These are phyloP conservation scores for Paraphoma chrysanthemicola DNA, from an alignment of 2,329 filamentous ascomycete genomes.

Conservation along the genomic window DNA sequence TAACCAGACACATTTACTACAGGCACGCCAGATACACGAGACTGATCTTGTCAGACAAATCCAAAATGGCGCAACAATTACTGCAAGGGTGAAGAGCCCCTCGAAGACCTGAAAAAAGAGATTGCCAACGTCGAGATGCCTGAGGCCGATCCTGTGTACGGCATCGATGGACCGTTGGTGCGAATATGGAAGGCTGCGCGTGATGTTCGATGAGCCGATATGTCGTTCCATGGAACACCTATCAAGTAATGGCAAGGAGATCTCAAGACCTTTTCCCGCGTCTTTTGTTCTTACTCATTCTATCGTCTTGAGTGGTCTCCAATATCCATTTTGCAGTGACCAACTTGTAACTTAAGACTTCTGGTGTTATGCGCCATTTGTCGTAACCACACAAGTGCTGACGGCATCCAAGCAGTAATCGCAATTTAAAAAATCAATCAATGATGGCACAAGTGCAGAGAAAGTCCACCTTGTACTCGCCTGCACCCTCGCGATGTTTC, in stretches of 20 bases:
- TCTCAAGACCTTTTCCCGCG: too few species aligned
- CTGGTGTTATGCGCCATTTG: too few species aligned
- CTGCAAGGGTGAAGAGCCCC: slow-evolving; percentile 6
- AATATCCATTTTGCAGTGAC: too few species aligned
- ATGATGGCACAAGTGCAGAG: too few species aligned
- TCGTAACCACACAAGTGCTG: too few species aligned
- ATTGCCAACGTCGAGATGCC: slow-evolving; percentile 8
- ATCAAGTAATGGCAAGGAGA: background rate
- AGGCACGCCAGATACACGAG: background rate
- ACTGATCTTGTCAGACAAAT: slow-evolving; percentile 1
- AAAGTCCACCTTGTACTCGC: background rate
- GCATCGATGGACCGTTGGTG: slow-evolving; percentile 3
- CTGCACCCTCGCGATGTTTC: background rate
- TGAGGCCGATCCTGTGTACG: slow-evolving; percentile 10
- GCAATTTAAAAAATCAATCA: too few species aligned
- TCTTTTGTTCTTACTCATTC: too few species aligned
- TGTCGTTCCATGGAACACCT: too few species aligned
- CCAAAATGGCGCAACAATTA: slow-evolving; percentile 16
- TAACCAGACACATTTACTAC: background rate
- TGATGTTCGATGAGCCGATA: background rate
- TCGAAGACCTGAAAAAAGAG: slow-evolving; percentile 6
- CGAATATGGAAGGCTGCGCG: slow-evolving; percentile 7
- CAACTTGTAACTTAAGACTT: too few species aligned
- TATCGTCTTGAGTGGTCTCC: too few species aligned
- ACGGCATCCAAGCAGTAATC: too few species aligned